Evolutionary conservation across 2,329 filamentous ascomycete genomes (phyloP), one percentile per base, ranked within the genome.

Genomic region (Epichloe amarillans): DNA sequence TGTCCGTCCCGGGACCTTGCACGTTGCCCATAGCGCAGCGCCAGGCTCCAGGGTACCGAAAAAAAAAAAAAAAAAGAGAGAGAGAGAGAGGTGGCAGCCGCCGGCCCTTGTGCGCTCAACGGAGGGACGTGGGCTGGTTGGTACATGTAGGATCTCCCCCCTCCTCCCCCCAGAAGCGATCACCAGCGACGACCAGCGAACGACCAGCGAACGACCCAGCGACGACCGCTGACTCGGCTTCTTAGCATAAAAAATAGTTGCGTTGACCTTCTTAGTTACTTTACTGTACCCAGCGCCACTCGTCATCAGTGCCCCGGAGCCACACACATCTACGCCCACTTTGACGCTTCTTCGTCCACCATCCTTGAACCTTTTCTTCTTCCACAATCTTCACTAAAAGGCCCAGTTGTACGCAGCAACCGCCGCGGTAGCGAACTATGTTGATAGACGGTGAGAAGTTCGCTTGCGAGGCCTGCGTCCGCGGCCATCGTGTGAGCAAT

Each of bases 401-500:
- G 23, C 43, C 45, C 10, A 46, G 4, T 33, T 33, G 17, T 17
- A 30, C 23, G 37, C 33, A 17, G 21, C 41, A 37, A 12, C 41
- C 26, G 33, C 41, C 23, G 30, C 19, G 49, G 23, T 19, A 50
- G 47, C 26, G 39, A 52, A 45, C 62, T 55, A 90, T 90, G 86
- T 77, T 90, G 68, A 86, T 90, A 69, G 83, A 95, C 77, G 91
- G 91, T 70, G 88, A 95, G 75, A 97, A 97, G 76, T 97, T 82
- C 75, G 91, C 91, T 71, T 97, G 91, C 77, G 88, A 95, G 74
- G 90, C 90, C 72, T 98, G 93, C 74, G 89, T 98, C 67, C 86
- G 93, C 71, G 93, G 93, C 66, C 93, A 98, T 75, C 88, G 93
- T 67, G 93, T 98, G 66, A 97, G 90, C 84, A 95, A 93, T 68